These are phyloP conservation scores for Trichoderma aggressivum DNA, from an alignment of 2,329 filamentous ascomycete species.

Conservation along the genomic window DNA sequence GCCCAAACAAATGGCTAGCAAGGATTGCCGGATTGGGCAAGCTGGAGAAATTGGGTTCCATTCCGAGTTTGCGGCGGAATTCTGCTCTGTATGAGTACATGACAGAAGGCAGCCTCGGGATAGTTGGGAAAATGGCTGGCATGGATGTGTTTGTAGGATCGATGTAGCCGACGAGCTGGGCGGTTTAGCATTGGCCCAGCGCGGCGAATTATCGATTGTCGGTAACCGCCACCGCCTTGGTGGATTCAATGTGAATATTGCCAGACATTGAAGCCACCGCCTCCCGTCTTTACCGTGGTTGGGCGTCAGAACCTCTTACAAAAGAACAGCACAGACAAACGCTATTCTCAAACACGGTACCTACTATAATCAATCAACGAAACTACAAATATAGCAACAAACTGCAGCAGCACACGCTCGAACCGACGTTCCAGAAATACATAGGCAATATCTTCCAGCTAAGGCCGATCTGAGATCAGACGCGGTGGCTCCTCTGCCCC, in stretches of 20 bases:
- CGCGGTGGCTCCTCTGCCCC: background rate
- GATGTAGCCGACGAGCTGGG: background rate
- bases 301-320: background rate
- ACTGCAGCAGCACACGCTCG: background rate
- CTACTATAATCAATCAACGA: background rate
- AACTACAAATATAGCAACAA: background rate
- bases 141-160: background rate
- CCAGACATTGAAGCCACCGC: background rate
- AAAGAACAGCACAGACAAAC: background rate
- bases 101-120: too few relatives aligned
- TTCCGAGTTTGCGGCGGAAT: background rate
- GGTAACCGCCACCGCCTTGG: background rate
- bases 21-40: constrained; percentile 9
- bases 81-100: too few relatives aligned
- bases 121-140: background rate
- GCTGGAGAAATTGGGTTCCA: background rate
- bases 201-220: background rate
- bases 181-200: background rate
- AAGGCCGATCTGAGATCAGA: constrained; percentile 16
- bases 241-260: background rate
- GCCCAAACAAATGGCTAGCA: constrained; percentile 4
- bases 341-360: background rate
- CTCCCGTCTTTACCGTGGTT: background rate
- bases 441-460: background rate
- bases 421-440: background rate